phyloP scores from a whole-genome alignment of 805 yeast species.

The Cyberlindnera petersonii region DNA sequence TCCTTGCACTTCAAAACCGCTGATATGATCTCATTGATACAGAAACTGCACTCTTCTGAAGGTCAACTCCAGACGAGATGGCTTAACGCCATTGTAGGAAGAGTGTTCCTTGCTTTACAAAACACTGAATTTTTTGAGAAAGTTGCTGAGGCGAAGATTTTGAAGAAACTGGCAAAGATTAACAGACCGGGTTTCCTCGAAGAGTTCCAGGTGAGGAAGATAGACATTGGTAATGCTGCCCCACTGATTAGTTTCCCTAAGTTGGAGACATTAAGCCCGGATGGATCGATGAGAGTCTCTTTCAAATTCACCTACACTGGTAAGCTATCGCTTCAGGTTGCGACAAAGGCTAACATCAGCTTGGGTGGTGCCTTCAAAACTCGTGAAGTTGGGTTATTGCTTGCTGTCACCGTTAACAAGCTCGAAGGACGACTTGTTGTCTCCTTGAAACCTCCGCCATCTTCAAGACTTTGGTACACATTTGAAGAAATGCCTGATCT shows the following conservation, averaged over 20 bases:
- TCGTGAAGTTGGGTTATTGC: slow-evolving; percentile 68
- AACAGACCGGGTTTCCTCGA: slow-evolving; percentile 86
- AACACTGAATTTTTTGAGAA: slow-evolving; percentile 63
- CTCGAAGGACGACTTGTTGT: slow-evolving; percentile 72
- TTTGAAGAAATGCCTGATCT: slow-evolving; percentile 76
- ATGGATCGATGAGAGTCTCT: slow-evolving; percentile 66
- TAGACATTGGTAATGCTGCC: slow-evolving; percentile 74
- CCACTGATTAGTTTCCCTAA: slow-evolving; percentile 77
- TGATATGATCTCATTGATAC: slow-evolving; percentile 71
- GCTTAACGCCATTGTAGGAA: slow-evolving; percentile 84
- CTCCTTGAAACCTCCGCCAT: slow-evolving; percentile 83
- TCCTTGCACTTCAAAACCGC: slow-evolving; percentile 68
- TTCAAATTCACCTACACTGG: slow-evolving; percentile 70
- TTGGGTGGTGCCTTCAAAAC: slow-evolving; percentile 71
- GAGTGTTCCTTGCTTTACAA: slow-evolving; percentile 74
- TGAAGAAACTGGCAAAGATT: slow-evolving; percentile 70
- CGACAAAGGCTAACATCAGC: slow-evolving; percentile 75
- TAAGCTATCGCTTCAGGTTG: slow-evolving; percentile 65
- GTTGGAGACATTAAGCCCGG: slow-evolving; percentile 66
- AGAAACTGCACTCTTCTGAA: slow-evolving; percentile 74
- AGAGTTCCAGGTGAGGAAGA: slow-evolving; percentile 67
- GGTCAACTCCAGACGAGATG: slow-evolving; percentile 82
- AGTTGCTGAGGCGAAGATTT: slow-evolving; percentile 54
- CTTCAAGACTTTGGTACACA: slow-evolving; percentile 86
- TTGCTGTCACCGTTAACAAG: slow-evolving; percentile 63